A percentile compares a stretch with the other conserved stretches of the same genome.
Evolutionary conservation across 768 basidiomycete species (phyloP).

Genomic region (Auriscalpium orientale): DNA sequence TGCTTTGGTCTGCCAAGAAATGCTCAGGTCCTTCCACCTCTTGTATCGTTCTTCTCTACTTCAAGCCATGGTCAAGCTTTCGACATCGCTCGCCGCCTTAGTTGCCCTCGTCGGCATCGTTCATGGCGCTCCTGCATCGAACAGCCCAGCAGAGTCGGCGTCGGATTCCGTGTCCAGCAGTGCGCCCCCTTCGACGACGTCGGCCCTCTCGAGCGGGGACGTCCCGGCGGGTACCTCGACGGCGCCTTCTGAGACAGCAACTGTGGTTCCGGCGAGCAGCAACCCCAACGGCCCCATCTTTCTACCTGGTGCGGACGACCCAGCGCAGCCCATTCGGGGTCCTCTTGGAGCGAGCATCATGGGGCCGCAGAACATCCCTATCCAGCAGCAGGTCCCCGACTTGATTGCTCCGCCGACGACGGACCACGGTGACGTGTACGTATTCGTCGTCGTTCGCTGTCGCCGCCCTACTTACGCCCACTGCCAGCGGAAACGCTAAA

Average conservation of each 20-base stretch:
- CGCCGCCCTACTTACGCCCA: not conserved
- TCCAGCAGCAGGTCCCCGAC: slow-evolving; percentile 54
- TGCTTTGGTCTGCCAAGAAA: not conserved
- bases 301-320: slow-evolving; percentile 11
- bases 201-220: not conserved
- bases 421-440: slow-evolving; percentile 45
- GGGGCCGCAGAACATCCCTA: slow-evolving; percentile 48
- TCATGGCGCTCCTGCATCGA: not conserved
- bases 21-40: not conserved
- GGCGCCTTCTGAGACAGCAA: slow-evolving; percentile 5
- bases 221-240: not conserved
- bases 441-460: not conserved
- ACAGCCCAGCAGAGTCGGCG: not conserved
- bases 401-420: slow-evolving; percentile 54
- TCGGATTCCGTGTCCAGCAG: not conserved
- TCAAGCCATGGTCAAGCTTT: not conserved
- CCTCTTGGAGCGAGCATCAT: slow-evolving; percentile 39
- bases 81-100: not conserved
- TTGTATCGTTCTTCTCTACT: not conserved
- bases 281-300: slow-evolving; percentile 22
- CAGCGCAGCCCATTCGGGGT: slow-evolving; percentile 38
- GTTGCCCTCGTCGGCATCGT: not conserved
- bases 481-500: slow-evolving; percentile 38
- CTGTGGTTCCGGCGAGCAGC: slow-evolving; percentile 19
- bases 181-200: not conserved